Base-by-base conservation (phyloP, 2,329 filamentous ascomycete genomes). In the Fusarium sp. region DNA sequence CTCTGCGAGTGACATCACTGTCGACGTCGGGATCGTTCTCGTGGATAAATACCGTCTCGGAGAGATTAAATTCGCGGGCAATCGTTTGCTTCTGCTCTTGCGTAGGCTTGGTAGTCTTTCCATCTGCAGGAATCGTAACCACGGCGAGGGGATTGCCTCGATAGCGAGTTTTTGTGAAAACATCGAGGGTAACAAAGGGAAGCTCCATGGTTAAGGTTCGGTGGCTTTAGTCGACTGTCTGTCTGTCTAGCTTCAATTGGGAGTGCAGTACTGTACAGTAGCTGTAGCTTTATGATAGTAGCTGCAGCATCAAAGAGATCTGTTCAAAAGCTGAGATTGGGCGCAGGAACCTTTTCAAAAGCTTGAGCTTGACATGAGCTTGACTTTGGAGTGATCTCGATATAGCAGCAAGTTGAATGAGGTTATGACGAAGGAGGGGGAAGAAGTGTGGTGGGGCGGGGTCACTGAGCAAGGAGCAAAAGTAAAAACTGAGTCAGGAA, bases 11-110 rank as follows among this genome's bases (percentile, higher is more conserved):
- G 74, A 56, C 77, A 62, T 69, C 69, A 72, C 57, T 62, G 48
- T 65, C 75, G 14, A 69, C 66, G 49, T 80, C 78, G 28, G 77
- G 71, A 42, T 53, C 49, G 49, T 77, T 67, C 50, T 85, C 83
- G 78, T 90, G 86, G 34, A 90, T 77, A 73, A 90, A 90, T 48
- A 89, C 86, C 1, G 88, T 90, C 77, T 90, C 88, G 52, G 86
- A 88, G 72, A 88, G 85, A 77, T 88, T 89, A 80, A 90, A 90
- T 77, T 91, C 89, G 58, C 82, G 80, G 44, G 88, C 87, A 64
- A 90, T 85, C 65, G 78, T 74, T 74, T 89, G 87, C 74, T 90
- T 90, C 73, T 84, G 82, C 4, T 79, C 75, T 71, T 87, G 84
- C 3, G 82, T 81, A 23, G 89, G 79, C 16, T 77, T 70, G 11